These are phyloP conservation scores for Plectosphaerella plurivora DNA, from an alignment of 2,329 filamentous ascomycete species.

Conservation along the genomic window DNA sequence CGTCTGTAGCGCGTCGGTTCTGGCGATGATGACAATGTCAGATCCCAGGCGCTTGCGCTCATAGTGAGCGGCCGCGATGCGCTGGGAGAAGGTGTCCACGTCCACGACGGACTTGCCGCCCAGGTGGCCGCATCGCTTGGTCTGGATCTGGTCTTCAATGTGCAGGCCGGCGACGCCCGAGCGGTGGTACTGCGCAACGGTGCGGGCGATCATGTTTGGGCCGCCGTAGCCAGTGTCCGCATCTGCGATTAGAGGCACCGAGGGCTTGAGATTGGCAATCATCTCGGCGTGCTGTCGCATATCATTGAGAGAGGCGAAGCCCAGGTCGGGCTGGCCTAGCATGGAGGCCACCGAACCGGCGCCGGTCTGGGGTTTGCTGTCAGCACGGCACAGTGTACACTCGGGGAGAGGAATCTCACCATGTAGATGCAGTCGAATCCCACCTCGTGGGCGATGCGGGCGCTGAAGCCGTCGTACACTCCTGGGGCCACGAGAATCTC, in stretches of 20 bases:
- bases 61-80: conserved; percentile 51
- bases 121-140: conserved; percentile 63
- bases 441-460: conserved; percentile 56
- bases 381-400: background rate
- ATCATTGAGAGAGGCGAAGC: conserved; percentile 56
- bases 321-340: conserved; percentile 60
- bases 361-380: conserved; percentile 41
- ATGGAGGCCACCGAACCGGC: conserved; percentile 57
- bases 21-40: conserved; percentile 61
- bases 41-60: conserved; percentile 41
- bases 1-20: conserved; percentile 56
- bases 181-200: conserved; percentile 46
- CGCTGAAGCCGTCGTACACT: conserved; percentile 65
- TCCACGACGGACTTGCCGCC: conserved; percentile 56
- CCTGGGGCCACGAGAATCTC: conserved; percentile 55
- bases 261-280: conserved; percentile 55
- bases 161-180: conserved; percentile 56
- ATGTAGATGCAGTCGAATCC: conserved; percentile 65
- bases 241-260: conserved; percentile 56
- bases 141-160: conserved; percentile 59
- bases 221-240: conserved; percentile 55
- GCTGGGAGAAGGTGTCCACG: conserved; percentile 42
- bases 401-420: conserved; percentile 33
- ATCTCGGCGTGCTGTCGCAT: conserved; percentile 61
- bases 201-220: conserved; percentile 47